Conservation (phyloP, 176 grass and related monocot species). For the Zea mays region Zm-B73-REFERENCE-NAM-5.0 NC_050098.1:21952501-21953000, state of each 20-base stretch:
- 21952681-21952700: background rate
- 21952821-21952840: background rate
- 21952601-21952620: background rate
- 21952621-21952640: constrained; percentile 15
- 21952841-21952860: no score
- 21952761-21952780: background rate
- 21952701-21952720: background rate
- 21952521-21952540: no score
- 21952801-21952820: background rate
- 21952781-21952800: background rate
- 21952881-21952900: no score
- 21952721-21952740: background rate
- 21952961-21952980: no score
- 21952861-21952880: no score
- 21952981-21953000: no score
- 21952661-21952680: background rate
- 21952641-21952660: background rate
- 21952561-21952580: background rate
- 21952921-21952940: no score
- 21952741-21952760: background rate
- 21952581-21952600: background rate
- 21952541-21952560: background rate
- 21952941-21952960: no score
- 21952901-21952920: no score
- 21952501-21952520: background rate